Conservation (phyloP, 2,329 filamentous ascomycete genomes). For the Hymenoscyphus linearis region DNA sequence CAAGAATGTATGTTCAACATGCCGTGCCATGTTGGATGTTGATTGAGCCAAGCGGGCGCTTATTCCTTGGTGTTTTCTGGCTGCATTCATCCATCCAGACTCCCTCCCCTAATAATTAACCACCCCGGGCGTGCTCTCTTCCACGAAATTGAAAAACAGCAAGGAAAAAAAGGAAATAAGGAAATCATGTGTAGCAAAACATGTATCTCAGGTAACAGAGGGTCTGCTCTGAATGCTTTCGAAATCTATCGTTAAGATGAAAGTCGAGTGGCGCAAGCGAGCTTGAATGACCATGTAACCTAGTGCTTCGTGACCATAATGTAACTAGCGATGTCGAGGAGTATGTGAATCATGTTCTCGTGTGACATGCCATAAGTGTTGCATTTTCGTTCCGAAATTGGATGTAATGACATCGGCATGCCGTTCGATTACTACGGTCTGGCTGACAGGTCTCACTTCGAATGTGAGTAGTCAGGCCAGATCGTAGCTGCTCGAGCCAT, state of each 20-base stretch:
- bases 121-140: conserved; percentile 24
- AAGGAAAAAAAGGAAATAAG: conserved; percentile 22
- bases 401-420: conserved; percentile 32
- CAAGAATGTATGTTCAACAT: conserved; percentile 12
- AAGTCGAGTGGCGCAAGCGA: conserved; percentile 23
- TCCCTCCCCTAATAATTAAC: conserved; percentile 14
- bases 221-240: conserved; percentile 27
- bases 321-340: conserved; percentile 22
- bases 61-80: not conserved
- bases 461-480: conserved; percentile 26
- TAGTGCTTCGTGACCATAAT: conserved; percentile 24
- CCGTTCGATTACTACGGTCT: conserved; percentile 32
- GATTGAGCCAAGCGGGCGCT: not conserved
- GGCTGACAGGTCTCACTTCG: conserved; percentile 21
- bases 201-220: conserved; percentile 24
- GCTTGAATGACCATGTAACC: conserved; percentile 28
- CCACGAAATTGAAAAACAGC: conserved; percentile 20
- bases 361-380: conserved; percentile 15
- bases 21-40: conserved; percentile 9
- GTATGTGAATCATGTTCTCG: conserved; percentile 15
- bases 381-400: conserved; percentile 23
- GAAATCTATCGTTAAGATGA: conserved; percentile 16
- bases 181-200: conserved; percentile 23
- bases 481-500: conserved; percentile 33
- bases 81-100: not conserved